phyloP scores from a whole-genome alignment of 352 stramenopile genomes.

The Pythium brassicae region DNA sequence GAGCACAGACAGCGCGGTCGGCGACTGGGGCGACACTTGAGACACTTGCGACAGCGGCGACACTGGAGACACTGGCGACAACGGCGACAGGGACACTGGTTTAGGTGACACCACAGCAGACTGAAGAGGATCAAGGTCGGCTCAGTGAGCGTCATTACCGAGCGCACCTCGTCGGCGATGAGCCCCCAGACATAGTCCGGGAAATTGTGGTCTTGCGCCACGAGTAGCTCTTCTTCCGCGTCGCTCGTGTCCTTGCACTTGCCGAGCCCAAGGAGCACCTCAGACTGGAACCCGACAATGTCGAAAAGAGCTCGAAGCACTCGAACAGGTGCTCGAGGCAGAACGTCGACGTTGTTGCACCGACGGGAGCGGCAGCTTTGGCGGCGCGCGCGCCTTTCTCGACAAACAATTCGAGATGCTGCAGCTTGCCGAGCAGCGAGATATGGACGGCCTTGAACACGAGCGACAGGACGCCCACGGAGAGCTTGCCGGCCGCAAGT shows the following conservation, averaged over 20 bases:
- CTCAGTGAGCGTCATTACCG: constrained; percentile 65
- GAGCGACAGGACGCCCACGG: constrained; percentile 66
- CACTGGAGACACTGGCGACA: background rate
- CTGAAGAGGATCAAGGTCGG: constrained; percentile 74
- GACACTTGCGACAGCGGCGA: background rate
- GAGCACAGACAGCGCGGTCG: constrained; percentile 3
- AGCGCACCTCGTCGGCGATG: constrained; percentile 76
- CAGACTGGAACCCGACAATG: constrained; percentile 65
- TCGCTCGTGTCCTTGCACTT: constrained; percentile 80
- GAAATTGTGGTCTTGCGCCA: constrained; percentile 77
- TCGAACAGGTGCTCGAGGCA: constrained; percentile 61
- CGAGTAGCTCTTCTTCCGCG: constrained; percentile 63
- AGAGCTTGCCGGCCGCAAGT: constrained; percentile 74
- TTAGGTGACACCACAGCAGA: constrained; percentile 7
- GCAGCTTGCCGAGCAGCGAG: constrained; percentile 74
- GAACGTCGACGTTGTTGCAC: constrained; percentile 47
- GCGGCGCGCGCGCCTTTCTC: constrained; percentile 34
- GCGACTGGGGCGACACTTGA: constrained; percentile 10
- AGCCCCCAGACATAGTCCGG: constrained; percentile 74
- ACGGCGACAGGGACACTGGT: constrained; percentile 4
- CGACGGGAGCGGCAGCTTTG: constrained; percentile 36
- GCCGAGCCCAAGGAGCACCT: constrained; percentile 70
- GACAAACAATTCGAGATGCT: constrained; percentile 57
- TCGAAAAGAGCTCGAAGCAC: constrained; percentile 83
- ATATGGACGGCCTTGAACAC: constrained; percentile 87